Evolutionary conservation across 768 basidiomycete species (phyloP).

Genomic region (Mycena vitilis): DNA sequence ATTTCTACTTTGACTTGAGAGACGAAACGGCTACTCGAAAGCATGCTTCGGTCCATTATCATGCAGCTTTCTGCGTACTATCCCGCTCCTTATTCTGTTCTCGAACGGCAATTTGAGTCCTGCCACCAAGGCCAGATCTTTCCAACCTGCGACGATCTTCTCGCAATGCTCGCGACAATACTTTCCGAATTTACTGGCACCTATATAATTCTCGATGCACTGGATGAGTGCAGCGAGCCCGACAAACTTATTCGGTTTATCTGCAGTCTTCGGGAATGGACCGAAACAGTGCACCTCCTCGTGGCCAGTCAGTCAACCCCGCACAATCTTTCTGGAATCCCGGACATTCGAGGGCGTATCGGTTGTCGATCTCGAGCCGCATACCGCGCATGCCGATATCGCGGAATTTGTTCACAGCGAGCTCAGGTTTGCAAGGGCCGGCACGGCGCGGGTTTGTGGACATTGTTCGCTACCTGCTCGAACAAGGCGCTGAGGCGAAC

Average conservation of each 20-base stretch:
- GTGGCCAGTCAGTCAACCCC: constrained; percentile 6
- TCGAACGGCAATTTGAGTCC: background rate
- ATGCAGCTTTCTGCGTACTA: constrained; percentile 7
- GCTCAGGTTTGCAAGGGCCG: too few relatives aligned
- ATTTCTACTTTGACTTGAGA: constrained; percentile 40
- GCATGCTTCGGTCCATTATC: constrained; percentile 21
- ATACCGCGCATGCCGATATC: background rate
- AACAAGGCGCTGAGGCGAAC: too few relatives aligned
- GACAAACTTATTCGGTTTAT: background rate
- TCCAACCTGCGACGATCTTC: background rate
- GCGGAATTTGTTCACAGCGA: background rate
- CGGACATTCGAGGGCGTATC: background rate
- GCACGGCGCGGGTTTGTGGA: too few relatives aligned
- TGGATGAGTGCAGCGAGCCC: background rate
- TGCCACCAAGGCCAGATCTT: background rate
- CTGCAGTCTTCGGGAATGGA: background rate
- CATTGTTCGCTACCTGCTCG: too few relatives aligned
- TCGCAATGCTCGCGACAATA: background rate
- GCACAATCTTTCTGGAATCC: background rate
- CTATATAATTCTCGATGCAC: constrained; percentile 1
- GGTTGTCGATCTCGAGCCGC: background rate
- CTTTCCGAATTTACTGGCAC: background rate
- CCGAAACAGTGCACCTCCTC: background rate
- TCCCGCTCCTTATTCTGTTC: background rate
- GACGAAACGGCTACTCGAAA: constrained; percentile 28